Evolutionary conservation across 306 rosid genomes (phyloP).

Genomic region (Cucumis hystrix): DNA sequence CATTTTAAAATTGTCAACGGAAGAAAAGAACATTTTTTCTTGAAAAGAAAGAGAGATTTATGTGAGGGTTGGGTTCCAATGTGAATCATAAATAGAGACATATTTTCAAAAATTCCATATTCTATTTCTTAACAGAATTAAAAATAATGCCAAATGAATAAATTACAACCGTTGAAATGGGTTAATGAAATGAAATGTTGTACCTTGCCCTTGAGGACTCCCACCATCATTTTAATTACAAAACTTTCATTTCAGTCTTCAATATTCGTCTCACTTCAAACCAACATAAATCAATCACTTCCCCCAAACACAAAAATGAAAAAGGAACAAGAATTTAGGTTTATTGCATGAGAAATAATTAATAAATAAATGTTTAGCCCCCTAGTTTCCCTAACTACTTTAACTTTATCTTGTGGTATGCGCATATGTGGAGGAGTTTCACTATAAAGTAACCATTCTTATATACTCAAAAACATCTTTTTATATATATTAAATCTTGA

Average conservation of each 20-base stretch:
- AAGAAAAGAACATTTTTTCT: background rate
- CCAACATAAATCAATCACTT: background rate
- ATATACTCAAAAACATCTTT: background rate
- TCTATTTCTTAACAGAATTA: background rate
- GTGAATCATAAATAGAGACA: background rate
- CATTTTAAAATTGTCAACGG: background rate
- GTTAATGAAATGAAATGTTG: background rate
- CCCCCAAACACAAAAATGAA: background rate
- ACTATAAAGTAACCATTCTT: background rate
- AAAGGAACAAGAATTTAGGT: background rate
- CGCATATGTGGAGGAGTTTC: background rate
- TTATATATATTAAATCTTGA: background rate
- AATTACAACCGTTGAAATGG: background rate
- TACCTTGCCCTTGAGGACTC: background rate
- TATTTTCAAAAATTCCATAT: background rate
- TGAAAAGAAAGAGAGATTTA: too few relatives aligned
- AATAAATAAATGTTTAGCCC: background rate
- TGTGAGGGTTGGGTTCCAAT: background rate
- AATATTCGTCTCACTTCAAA: background rate
- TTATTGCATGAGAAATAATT: background rate
- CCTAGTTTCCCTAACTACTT: background rate
- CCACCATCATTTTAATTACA: background rate
- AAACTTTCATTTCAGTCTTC: background rate
- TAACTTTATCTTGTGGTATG: background rate
- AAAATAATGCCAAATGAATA: background rate